Conservation (phyloP, 2,329 filamentous ascomycete genomes). For the Venturia nashicola region DNA sequence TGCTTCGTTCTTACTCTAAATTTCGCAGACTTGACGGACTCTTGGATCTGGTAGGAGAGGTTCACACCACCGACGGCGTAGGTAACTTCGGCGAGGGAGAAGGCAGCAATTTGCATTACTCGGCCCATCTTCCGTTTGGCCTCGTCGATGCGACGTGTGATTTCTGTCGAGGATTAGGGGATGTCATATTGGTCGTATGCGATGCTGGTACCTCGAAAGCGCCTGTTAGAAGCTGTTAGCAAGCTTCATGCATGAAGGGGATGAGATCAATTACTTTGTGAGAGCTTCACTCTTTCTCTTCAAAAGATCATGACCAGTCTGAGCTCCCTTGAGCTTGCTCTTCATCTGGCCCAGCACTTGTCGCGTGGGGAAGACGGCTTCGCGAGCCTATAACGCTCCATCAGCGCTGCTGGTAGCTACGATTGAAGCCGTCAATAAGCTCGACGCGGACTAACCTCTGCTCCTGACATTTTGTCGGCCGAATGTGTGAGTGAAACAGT, state of each 20-base stretch:
- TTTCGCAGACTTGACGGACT: slow-evolving; percentile 83
- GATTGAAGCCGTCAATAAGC: background rate
- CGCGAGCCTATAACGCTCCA: slow-evolving; percentile 56
- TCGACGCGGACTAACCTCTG: slow-evolving; percentile 31
- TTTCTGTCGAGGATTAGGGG: slow-evolving; percentile 42
- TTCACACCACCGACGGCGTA: slow-evolving; percentile 85
- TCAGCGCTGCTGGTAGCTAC: slow-evolving; percentile 12
- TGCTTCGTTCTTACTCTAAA: slow-evolving; percentile 92
- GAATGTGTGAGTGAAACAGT: background rate
- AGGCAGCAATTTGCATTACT: slow-evolving; percentile 98
- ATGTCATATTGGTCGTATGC: slow-evolving; percentile 3
- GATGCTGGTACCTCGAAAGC: slow-evolving; percentile 62
- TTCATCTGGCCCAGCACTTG: slow-evolving; percentile 97
- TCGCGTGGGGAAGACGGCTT: slow-evolving; percentile 93
- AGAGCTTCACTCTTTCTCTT: slow-evolving; percentile 98
- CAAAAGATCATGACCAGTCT: slow-evolving; percentile 76
- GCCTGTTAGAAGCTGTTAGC: slow-evolving; percentile 39
- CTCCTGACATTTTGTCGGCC: slow-evolving; percentile 38
- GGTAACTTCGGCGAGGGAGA: slow-evolving; percentile 92
- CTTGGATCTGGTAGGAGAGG: slow-evolving; percentile 94
- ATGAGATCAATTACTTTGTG: slow-evolving; percentile 51
- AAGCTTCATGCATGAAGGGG: slow-evolving; percentile 18
- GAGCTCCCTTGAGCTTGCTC: slow-evolving; percentile 77
- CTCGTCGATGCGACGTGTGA: slow-evolving; percentile 93
- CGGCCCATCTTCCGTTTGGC: slow-evolving; percentile 98